Percentiles rank a stretch among this genome's conserved stretches.
Evolutionary conservation across 2,329 filamentous ascomycete species (phyloP).

Genomic region (Alternaria brassicicola): DNA sequence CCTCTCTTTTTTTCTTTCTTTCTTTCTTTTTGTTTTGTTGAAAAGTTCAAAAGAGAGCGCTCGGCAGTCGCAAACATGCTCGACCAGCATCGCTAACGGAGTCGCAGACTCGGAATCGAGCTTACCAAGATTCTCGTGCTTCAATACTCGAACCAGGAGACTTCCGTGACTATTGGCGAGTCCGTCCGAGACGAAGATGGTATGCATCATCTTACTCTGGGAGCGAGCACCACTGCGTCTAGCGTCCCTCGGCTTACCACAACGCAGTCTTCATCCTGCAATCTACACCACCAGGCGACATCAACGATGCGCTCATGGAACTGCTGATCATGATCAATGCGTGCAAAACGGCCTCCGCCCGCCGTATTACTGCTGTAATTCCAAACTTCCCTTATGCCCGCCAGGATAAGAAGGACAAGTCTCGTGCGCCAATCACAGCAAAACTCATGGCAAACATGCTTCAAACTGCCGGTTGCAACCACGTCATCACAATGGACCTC

Average conservation of each 20-base stretch:
- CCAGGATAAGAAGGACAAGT: conserved; percentile 98
- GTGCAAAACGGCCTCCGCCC: conserved; percentile 82
- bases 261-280: conserved; percentile 86
- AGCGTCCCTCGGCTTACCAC: conserved; percentile 28
- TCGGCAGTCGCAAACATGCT: not conserved
- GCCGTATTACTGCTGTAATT: conserved; percentile 92
- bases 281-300: conserved; percentile 91
- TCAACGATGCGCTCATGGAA: conserved; percentile 98
- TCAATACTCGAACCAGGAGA: conserved; percentile 87
- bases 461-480: conserved; percentile 89
- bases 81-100: conserved; percentile 23
- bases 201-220: conserved; percentile 47
- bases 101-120: conserved; percentile 71
- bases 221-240: not conserved
- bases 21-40: not conserved
- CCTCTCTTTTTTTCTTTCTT: not conserved
- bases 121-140: conserved; percentile 79
- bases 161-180: conserved; percentile 91
- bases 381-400: conserved; percentile 96
- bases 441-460: conserved; percentile 98
- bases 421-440: conserved; percentile 92
- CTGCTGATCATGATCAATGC: conserved; percentile 98
- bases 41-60: not conserved
- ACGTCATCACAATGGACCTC: conserved; percentile 95
- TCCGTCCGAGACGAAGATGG: conserved; percentile 95